These are phyloP conservation scores for Pyrenochaeta sp. DNA, from an alignment of 2,329 filamentous ascomycete genomes.

Conservation along the genomic window DNA sequence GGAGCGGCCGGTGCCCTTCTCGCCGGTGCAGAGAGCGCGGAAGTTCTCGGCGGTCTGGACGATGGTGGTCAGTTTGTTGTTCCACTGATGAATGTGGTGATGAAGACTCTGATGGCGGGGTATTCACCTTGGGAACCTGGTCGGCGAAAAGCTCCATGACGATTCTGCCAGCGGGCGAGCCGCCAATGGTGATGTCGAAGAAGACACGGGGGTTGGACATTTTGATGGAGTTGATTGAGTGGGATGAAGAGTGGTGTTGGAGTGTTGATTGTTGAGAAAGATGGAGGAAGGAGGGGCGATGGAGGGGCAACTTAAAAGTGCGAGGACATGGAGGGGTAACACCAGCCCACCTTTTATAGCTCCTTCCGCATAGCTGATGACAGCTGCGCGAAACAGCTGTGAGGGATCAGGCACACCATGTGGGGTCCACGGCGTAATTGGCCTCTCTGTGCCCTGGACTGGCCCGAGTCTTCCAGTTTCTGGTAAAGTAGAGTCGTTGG, in stretches of 20 bases:
- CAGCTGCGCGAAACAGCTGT: constrained; percentile 20
- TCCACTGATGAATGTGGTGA: not conserved
- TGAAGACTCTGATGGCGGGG: constrained; percentile 32
- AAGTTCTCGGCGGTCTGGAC: constrained; percentile 89
- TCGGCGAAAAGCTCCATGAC: constrained; percentile 75
- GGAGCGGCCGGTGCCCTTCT: constrained; percentile 83
- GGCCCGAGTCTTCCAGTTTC: not conserved
- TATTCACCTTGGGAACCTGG: constrained; percentile 71
- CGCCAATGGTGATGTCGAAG: constrained; percentile 89
- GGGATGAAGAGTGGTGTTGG: constrained; percentile 16
- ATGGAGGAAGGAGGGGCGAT: constrained; percentile 6
- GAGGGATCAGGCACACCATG: constrained; percentile 5
- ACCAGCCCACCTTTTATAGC: constrained; percentile 17
- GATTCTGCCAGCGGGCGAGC: constrained; percentile 76
- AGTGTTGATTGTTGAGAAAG: constrained; percentile 19
- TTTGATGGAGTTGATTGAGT: constrained; percentile 26
- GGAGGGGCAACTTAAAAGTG: constrained; percentile 25
- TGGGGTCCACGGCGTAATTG: constrained; percentile 15
- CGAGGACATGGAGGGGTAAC: constrained; percentile 20
- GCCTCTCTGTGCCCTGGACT: constrained; percentile 1
- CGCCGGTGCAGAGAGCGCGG: constrained; percentile 89
- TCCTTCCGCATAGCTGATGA: constrained; percentile 15
- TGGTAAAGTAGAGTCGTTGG: constrained; percentile 4
- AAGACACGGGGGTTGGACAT: constrained; percentile 73
- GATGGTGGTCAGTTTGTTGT: constrained; percentile 15